These are phyloP conservation scores for Erysimum cheiri DNA, from an alignment of 441 rosid species.

Conservation along the genomic window DNA sequence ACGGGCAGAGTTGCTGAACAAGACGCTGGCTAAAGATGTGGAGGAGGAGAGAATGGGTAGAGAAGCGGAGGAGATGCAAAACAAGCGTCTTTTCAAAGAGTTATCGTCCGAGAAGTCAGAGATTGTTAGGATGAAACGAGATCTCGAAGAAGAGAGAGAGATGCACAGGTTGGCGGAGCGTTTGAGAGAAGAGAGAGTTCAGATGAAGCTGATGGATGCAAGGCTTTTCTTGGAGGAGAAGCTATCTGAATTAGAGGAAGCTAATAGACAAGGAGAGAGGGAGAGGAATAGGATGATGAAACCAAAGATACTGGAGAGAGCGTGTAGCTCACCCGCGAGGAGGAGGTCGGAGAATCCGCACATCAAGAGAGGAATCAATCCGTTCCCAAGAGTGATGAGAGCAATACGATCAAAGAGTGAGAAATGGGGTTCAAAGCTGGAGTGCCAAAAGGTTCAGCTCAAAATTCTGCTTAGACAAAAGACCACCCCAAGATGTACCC, in stretches of 20 bases:
- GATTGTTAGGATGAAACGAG: conserved; percentile 59
- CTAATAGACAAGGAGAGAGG: conserved; percentile 44
- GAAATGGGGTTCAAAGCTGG: conserved; percentile 82
- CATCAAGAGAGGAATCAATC: conserved; percentile 78
- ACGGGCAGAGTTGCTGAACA: conserved; percentile 61
- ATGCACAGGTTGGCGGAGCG: conserved; percentile 78
- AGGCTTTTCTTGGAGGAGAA: conserved; percentile 73
- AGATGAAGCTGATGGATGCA: conserved; percentile 85
- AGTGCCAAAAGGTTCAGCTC: conserved; percentile 74
- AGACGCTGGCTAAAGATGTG: conserved; percentile 65
- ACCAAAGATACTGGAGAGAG: conserved; percentile 37
- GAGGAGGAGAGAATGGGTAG: conserved; percentile 66
- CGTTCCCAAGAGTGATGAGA: conserved; percentile 73
- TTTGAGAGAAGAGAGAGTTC: conserved; percentile 86
- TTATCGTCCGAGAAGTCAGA: conserved; percentile 55
- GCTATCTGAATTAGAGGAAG: conserved; percentile 53
- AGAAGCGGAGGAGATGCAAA: conserved; percentile 62
- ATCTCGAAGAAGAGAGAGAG: conserved; percentile 78
- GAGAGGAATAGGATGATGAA: conserved; percentile 30
- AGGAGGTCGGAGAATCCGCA: conserved; percentile 69
- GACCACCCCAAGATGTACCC: conserved; percentile 32
- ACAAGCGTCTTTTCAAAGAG: conserved; percentile 68
- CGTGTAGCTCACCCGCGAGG: conserved; percentile 29
- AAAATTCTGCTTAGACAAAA: conserved; percentile 57
- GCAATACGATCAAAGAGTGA: conserved; percentile 69